Base-by-base conservation (phyloP, 805 yeast species). In the Cyberlindnera sargentensis region DNA sequence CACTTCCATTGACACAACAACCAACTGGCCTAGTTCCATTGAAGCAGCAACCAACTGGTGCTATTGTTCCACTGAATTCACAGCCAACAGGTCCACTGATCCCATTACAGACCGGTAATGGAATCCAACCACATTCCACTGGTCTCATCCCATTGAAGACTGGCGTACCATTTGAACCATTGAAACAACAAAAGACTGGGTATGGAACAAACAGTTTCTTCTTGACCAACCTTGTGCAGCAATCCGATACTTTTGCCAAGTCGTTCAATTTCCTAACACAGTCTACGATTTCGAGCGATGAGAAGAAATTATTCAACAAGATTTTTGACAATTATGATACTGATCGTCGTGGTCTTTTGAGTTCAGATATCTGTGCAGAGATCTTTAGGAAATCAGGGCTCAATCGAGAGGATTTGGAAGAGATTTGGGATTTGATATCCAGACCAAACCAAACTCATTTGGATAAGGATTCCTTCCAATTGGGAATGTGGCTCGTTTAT, bases 401-500 rank as follows among this genome's bases (percentile, higher is more conserved):
- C 51, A 73, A 81, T 43, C 78, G 96, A 63, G 72, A 79, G n/a
- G 97, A 93, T 55, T 71, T 91, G 47, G 98, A 90, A 63, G 71
- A 78, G 32, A 86, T 93, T 48, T 93, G 99, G 99, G 86, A 80
- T 41, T 71, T 91, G 49, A 78, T 90, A 40, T 96, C 93, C 61
- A 76, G 83, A 15, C 81, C 84, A 42, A 87, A 91, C 62, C 75
- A 84, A 45, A 96, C 98, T 2, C 82, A 79, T 61, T 76, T 91
- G 51, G 89, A 88, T 62, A 81, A 80, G 56, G 96, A 91, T 62
- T 96, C 90, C 63, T 93, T 91, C 68, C 86, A 95, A 0, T 91
- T 91, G 40, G 97, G 98, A 26, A 93, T 91, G 98, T 97, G 93
- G 70, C 69, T 91, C 45, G 90, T 91, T 37, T 91, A 93, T 65